Evolutionary conservation across 2,329 filamentous ascomycete species (phyloP).

Genomic region (Dendryphion nanum): DNA sequence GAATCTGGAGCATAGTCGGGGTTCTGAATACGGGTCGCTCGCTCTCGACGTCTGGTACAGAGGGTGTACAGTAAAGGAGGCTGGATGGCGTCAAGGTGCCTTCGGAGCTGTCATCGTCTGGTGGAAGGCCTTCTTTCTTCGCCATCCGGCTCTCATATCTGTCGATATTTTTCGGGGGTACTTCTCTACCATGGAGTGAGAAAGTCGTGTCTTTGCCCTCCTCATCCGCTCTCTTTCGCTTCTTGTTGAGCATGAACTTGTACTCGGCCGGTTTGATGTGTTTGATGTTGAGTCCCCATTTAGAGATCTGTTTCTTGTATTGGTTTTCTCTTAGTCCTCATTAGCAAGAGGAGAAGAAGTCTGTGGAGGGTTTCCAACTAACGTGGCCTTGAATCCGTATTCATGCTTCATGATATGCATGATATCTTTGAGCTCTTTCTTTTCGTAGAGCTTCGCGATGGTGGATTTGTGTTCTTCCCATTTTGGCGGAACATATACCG

Average conservation of each 20-base stretch:
- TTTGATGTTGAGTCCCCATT: not conserved
- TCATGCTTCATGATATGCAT: constrained; percentile 3
- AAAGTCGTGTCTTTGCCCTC: not conserved
- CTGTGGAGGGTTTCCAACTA: no score
- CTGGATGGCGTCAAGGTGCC: no score
- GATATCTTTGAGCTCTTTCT: constrained; percentile 2
- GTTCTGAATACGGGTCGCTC: no score
- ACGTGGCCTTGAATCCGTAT: constrained; percentile 2
- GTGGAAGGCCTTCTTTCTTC: not conserved
- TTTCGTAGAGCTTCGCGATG: constrained; percentile 2
- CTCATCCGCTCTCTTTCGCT: not conserved
- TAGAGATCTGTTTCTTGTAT: constrained; percentile 1
- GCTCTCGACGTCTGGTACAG: no score
- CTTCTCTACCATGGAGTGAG: not conserved
- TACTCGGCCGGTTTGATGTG: not conserved
- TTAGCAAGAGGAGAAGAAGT: not conserved
- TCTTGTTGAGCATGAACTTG: not conserved
- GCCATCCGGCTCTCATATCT: not conserved
- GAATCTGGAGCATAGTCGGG: no score
- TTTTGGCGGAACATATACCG: not conserved
- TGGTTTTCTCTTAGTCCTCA: not conserved
- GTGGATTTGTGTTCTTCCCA: constrained; percentile 2
- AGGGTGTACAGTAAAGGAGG: no score
- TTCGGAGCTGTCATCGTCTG: no score
- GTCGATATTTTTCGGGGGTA: not conserved